These are phyloP conservation scores for Cyberlindnera mississippiensis DNA, from an alignment of 805 yeast genomes.

Conservation along the genomic window DNA sequence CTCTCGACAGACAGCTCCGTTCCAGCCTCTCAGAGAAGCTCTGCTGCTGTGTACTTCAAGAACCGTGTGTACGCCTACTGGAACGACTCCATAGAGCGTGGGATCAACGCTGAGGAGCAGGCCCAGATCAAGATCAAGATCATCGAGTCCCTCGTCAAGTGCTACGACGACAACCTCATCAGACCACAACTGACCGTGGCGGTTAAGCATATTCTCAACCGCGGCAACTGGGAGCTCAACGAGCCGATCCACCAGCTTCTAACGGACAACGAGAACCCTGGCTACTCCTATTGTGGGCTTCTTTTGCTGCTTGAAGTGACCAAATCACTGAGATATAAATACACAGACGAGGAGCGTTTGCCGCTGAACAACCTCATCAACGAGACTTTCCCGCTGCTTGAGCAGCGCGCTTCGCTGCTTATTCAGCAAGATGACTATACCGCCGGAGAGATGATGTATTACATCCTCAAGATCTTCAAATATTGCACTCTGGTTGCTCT, in stretches of 20 bases:
- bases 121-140: conserved; percentile 52
- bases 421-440: conserved; percentile 29
- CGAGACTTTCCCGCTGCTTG: conserved; percentile 53
- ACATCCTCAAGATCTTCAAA: conserved; percentile 63
- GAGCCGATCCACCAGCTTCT: conserved; percentile 34
- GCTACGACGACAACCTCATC: conserved; percentile 38
- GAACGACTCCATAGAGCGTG: conserved; percentile 34
- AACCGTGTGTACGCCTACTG: conserved; percentile 56
- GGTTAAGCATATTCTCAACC: conserved; percentile 47
- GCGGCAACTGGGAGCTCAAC: conserved; percentile 35
- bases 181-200: conserved; percentile 57
- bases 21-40: conserved; percentile 44
- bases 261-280: conserved; percentile 31
- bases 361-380: conserved; percentile 44
- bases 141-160: conserved; percentile 45
- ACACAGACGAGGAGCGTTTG: conserved; percentile 47
- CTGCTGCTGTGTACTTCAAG: conserved; percentile 67
- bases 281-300: conserved; percentile 49
- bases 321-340: conserved; percentile 54
- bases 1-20: conserved; percentile 43
- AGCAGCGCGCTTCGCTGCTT: conserved; percentile 44
- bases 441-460: conserved; percentile 48
- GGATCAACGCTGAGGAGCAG: conserved; percentile 44
- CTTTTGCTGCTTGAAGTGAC: conserved; percentile 52
- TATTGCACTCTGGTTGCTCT: conserved; percentile 56